Conservation (phyloP, 2,329 filamentous ascomycete genomes). For the Fusarium protoensiforme region DNA sequence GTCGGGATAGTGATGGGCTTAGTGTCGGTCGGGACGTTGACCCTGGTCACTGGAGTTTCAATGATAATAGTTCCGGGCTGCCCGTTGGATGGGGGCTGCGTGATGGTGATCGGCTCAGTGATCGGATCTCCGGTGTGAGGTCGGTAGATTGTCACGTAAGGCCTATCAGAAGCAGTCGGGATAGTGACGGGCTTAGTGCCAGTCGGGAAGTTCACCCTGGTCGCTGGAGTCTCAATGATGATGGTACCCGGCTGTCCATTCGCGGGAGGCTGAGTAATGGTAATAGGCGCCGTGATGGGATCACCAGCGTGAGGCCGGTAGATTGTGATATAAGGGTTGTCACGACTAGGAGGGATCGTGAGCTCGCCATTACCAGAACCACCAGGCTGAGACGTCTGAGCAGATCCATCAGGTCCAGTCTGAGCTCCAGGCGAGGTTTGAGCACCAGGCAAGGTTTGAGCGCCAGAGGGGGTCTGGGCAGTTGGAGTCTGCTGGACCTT, state of each 20-base stretch:
- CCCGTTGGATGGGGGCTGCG: not conserved
- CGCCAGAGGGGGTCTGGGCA: not conserved
- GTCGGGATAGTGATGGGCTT: not conserved
- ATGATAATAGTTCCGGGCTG: conserved; percentile 25
- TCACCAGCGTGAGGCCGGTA: conserved; percentile 11
- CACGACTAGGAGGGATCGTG: conserved; percentile 26
- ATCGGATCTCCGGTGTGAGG: conserved; percentile 22
- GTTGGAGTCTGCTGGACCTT: conserved; percentile 11
- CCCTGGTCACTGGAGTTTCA: not conserved
- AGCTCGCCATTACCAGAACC: not conserved
- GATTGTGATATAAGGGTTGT: conserved; percentile 18
- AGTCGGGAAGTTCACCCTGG: not conserved
- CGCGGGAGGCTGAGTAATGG: conserved; percentile 24
- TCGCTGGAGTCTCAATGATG: conserved; percentile 27
- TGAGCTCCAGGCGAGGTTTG: not conserved
- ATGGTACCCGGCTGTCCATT: conserved; percentile 30
- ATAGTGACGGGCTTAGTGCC: conserved; percentile 13
- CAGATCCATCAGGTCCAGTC: not conserved
- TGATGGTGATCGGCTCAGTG: conserved; percentile 23
- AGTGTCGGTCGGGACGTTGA: not conserved
- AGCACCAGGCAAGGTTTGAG: not conserved
- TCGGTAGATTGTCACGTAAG: conserved; percentile 21
- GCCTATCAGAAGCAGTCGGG: conserved; percentile 14
- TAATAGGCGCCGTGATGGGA: conserved; percentile 29
- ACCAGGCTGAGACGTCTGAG: conserved; percentile 1